Evolutionary conservation across 1,139 yeast species (phyloP).

Genomic region (Arxiozyma slooffiae): DNA sequence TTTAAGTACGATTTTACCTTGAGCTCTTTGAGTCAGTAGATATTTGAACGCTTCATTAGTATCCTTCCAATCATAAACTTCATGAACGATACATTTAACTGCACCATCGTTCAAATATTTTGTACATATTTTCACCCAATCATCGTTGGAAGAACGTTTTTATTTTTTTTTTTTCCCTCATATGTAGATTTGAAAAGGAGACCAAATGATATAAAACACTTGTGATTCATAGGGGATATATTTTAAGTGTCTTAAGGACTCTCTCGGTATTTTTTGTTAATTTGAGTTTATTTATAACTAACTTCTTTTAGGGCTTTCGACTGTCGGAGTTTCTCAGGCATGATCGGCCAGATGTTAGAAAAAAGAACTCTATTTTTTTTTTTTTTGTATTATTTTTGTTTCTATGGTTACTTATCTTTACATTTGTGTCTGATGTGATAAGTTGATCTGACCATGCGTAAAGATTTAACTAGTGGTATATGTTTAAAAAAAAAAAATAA

Average conservation of each 20-base stretch:
- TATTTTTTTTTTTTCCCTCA: constrained; percentile 31
- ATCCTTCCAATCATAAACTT: constrained; percentile 45
- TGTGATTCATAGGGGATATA: constrained; percentile 34
- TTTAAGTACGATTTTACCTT: constrained; percentile 52
- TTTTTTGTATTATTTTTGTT: constrained; percentile 5
- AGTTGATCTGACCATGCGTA: too few relatives aligned
- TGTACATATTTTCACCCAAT: constrained; percentile 32
- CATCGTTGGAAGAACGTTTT: constrained; percentile 19
- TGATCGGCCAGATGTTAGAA: constrained; percentile 13
- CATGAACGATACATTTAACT: constrained; percentile 41
- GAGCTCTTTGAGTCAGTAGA: constrained; percentile 42
- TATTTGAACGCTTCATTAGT: constrained; percentile 43
- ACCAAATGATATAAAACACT: constrained; percentile 30
- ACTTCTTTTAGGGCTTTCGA: constrained; percentile 20
- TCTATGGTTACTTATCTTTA: constrained; percentile 5
- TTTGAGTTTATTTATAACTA: constrained; percentile 13
- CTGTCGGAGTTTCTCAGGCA: constrained; percentile 9
- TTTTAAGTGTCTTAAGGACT: constrained; percentile 35
- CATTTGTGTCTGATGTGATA: too few relatives aligned
- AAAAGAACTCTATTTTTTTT: too few relatives aligned
- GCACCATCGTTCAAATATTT: constrained; percentile 38
- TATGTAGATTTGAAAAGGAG: constrained; percentile 35
- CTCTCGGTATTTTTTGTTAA: constrained; percentile 34
- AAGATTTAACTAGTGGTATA: too few relatives aligned
- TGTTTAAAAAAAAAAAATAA: too few relatives aligned